Percentiles rank a stretch among this genome's conserved stretches.
Evolutionary conservation across 1,139 yeast genomes (phyloP).

Genomic region (Nakaseomyces sp.): DNA sequence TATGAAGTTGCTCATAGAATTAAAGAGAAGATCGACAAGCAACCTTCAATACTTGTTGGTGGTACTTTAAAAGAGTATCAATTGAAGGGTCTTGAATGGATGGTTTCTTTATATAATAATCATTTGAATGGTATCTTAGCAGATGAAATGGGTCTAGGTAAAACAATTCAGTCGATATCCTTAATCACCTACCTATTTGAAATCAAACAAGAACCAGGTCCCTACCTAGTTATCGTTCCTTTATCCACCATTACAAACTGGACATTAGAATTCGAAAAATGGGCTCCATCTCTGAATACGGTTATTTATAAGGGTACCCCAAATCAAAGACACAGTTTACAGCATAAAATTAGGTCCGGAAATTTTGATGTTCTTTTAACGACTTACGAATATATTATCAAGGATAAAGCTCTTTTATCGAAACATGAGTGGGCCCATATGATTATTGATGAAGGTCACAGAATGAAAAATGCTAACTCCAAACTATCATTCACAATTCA

Average conservation of each 20-base stretch:
- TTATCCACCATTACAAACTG: conserved; percentile 77
- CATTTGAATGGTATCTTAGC: conserved; percentile 92
- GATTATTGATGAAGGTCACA: conserved; percentile 86
- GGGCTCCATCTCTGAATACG: conserved; percentile 71
- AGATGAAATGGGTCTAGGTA: conserved; percentile 90
- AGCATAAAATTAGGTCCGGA: conserved; percentile 51
- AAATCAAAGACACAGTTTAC: conserved; percentile 55
- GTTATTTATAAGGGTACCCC: conserved; percentile 73
- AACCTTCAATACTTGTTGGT: conserved; percentile 66
- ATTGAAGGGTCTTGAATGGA: conserved; percentile 91
- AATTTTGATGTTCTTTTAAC: conserved; percentile 71
- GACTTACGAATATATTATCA: conserved; percentile 70
- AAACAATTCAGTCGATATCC: conserved; percentile 78
- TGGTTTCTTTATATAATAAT: conserved; percentile 90
- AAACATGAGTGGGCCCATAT: conserved; percentile 73
- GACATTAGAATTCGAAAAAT: conserved; percentile 76
- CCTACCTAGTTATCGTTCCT: conserved; percentile 74
- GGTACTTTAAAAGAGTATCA: conserved; percentile 92
- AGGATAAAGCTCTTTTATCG: conserved; percentile 59
- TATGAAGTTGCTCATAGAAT: conserved; percentile 73
- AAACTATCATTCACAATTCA: conserved; percentile 65
- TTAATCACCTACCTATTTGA: conserved; percentile 68
- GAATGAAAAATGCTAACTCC: conserved; percentile 75
- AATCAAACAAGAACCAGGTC: conserved; percentile 54
- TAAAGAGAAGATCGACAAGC: conserved; percentile 54